Base-by-base conservation (phyloP, 129 eudicot species). In the Apium graveolens region DNA sequence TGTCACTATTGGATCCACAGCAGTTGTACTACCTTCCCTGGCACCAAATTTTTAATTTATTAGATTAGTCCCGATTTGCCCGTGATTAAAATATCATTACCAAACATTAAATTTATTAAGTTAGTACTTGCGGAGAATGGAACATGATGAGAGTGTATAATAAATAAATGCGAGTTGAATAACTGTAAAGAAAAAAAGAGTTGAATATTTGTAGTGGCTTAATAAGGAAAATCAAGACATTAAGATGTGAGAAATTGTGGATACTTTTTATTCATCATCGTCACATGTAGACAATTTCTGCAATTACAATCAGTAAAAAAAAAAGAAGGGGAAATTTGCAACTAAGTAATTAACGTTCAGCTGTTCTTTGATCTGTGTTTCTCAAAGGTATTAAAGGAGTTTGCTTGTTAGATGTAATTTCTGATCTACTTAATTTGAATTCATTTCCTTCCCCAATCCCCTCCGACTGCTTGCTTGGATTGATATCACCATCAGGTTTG, bases 341-440 rank as follows among this genome's bases (percentile, higher is more conserved):
- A 44, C 11, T 11, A 44, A 3, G 37, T 37, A 84, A 9, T 78
- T 78, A 76, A 70, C 80, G 71, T 44, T 45, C 21, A 60, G 82
- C 76, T 35, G 88, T 76, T 41, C 83, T 55, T 66, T 82, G 74
- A 78, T 83, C 82, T 5, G 68, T 66, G 44, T 76, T 83, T 73
- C 77, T 81, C 70, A 83, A 78, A 83, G 71, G 69, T 73, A 70
- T 77, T 71, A 83, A 79, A 83, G 71, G 44, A 78, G 87, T 82
- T 82, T 85, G 81, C 57, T 79, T 62, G 80, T 80, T 86, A 51
- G 90, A 86, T 74, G 85, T 75, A 81, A 76, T 84, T 83, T 84
- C 86, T 79, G 89, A 85, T 78, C 75, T 84, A 41, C 72, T 74
- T 62, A 81, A 78, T 73, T 63, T 84, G 32, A 42, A 20, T 32